Percentiles rank a stretch among this genome's conserved stretches.
phyloP scores from a whole-genome alignment of 2,329 filamentous ascomycete genomes.

The Penicillium nordicum region DNA sequence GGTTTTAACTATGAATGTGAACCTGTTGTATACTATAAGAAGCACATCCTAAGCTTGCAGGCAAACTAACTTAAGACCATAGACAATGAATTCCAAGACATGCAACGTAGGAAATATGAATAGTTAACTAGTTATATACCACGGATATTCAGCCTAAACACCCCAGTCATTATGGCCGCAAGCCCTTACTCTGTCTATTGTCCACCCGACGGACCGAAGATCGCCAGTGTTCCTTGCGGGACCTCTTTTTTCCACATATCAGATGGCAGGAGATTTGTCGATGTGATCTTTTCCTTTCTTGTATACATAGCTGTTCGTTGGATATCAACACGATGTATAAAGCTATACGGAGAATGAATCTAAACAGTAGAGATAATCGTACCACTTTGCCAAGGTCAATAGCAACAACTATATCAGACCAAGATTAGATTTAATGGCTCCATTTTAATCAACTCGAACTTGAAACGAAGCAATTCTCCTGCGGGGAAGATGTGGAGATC shows the following conservation, averaged over 20 bases:
- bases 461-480: constrained; percentile 3
- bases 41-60: not conserved
- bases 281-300: not conserved
- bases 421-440: not conserved
- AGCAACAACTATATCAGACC: not conserved
- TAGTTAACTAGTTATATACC: not conserved
- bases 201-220: constrained; percentile 10
- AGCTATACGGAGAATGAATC: not conserved
- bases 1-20: not conserved
- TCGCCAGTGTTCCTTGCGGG: constrained; percentile 11
- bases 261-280: constrained; percentile 4
- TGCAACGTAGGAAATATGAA: too few relatives aligned
- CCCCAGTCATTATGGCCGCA: not conserved
- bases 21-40: not conserved
- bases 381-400: not conserved
- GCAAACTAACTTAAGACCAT: not conserved
- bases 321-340: not conserved
- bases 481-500: constrained; percentile 13
- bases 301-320: not conserved
- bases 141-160: not conserved
- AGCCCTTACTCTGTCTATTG: not conserved
- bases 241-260: constrained; percentile 23
- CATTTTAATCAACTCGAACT: not conserved
- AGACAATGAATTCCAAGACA: too few relatives aligned
- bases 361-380: not conserved